Percentiles rank a stretch among this genome's conserved stretches.
Evolutionary conservation across 2,329 filamentous ascomycete species (phyloP).

Genomic region (Colletotrichum sp.): DNA sequence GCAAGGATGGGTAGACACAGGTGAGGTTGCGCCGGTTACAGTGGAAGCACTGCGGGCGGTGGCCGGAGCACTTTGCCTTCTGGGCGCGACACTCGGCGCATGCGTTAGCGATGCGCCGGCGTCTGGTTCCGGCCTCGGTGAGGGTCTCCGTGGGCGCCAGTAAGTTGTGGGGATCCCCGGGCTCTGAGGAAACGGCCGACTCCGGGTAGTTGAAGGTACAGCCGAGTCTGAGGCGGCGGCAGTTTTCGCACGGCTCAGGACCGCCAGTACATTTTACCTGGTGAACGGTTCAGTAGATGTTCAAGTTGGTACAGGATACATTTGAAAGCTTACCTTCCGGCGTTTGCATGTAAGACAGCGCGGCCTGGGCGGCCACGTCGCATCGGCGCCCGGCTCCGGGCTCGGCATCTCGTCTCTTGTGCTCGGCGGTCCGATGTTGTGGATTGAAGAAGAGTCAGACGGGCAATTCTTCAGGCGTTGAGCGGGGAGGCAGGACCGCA

Average conservation of each 20-base stretch:
- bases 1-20: neutral
- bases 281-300: neutral
- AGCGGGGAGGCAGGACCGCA: neutral
- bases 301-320: neutral
- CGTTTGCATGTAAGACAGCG: conserved; percentile 7
- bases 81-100: conserved; percentile 37
- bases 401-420: neutral
- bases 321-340: neutral
- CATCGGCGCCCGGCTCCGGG: neutral
- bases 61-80: conserved; percentile 40
- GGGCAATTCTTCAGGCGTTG: neutral
- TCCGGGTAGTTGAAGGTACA: conserved; percentile 11
- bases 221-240: neutral
- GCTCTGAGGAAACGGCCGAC: neutral
- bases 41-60: conserved; percentile 10
- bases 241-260: conserved; percentile 4
- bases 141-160: conserved; percentile 9
- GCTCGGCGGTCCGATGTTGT: neutral
- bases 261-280: conserved; percentile 6
- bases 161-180: neutral
- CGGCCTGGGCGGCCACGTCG: neutral
- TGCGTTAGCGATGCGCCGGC: conserved; percentile 28
- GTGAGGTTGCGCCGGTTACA: neutral
- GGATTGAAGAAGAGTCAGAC: neutral
- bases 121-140: conserved; percentile 32